These are phyloP conservation scores for Bombardia bombarda DNA, from an alignment of 495 filamentous ascomycete genomes.

Conservation along the genomic window DNA sequence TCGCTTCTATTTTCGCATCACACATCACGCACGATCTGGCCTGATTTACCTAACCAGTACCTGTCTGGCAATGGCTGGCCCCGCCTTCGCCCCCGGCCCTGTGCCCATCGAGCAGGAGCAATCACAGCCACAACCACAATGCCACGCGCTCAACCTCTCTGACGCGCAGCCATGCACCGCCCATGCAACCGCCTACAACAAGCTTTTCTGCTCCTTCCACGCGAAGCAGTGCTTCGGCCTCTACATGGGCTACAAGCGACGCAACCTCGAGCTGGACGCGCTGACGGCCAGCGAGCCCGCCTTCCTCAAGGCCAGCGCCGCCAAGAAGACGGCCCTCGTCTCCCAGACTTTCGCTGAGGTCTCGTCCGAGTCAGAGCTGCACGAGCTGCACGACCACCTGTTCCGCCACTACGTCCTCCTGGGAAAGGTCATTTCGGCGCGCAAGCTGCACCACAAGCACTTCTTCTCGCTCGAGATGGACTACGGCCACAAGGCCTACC, in stretches of 20 bases:
- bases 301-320: conserved; percentile 26
- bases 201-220: conserved; percentile 42
- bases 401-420: conserved; percentile 37
- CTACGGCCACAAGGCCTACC: conserved; percentile 36
- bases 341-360: conserved; percentile 35
- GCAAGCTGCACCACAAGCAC: conserved; percentile 45
- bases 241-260: conserved; percentile 43
- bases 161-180: conserved; percentile 27
- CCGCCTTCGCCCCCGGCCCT: too few species aligned
- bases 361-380: conserved; percentile 25
- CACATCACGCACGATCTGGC: too few species aligned
- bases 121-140: too few species aligned
- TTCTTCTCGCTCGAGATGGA: conserved; percentile 41
- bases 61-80: too few species aligned
- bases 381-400: conserved; percentile 35
- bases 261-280: conserved; percentile 36
- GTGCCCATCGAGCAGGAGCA: too few species aligned
- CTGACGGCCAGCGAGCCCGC: conserved; percentile 25
- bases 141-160: conserved; percentile 33
- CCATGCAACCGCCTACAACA: conserved; percentile 30
- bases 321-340: conserved; percentile 27
- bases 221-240: conserved; percentile 39
- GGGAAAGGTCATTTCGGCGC: conserved; percentile 41
- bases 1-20: too few species aligned
- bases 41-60: too few species aligned